phyloP scores from a whole-genome alignment of 1,139 yeast species.

The Kodamaea arcana region DNA sequence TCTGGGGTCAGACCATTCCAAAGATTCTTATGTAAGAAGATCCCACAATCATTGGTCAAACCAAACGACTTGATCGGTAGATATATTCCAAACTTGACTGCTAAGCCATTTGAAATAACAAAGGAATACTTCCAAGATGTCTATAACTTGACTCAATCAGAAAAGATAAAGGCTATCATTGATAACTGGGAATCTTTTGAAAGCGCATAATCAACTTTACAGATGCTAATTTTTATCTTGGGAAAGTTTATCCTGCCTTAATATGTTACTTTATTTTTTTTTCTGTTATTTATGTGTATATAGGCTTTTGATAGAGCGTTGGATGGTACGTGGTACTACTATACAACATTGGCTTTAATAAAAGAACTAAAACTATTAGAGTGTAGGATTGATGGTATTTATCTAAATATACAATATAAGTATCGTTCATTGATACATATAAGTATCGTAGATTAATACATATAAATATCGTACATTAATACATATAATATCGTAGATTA shows the following conservation, averaged over 20 bases:
- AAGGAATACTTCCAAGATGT: constrained; percentile 97
- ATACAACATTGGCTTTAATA: not conserved
- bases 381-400: not conserved
- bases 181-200: constrained; percentile 94
- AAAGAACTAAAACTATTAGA: not conserved
- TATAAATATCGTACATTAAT: no score
- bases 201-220: constrained; percentile 26
- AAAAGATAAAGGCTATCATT: constrained; percentile 80
- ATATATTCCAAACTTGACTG: constrained; percentile 98
- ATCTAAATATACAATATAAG: no score
- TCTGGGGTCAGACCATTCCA: constrained; percentile 99
- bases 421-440: no score
- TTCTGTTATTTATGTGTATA: constrained; percentile 5
- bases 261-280: constrained; percentile 3
- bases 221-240: constrained; percentile 2
- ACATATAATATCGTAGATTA: no score
- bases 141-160: constrained; percentile 84
- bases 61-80: constrained; percentile 90
- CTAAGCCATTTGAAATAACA: constrained; percentile 92
- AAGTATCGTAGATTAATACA: no score
- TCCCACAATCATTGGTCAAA: constrained; percentile 90
- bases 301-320: constrained; percentile 3
- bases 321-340: constrained; percentile 14
- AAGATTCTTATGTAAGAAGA: constrained; percentile 93
- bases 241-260: constrained; percentile 2